phyloP scores from a whole-genome alignment of 768 basidiomycete species.

The Lentinula raphanica region DNA sequence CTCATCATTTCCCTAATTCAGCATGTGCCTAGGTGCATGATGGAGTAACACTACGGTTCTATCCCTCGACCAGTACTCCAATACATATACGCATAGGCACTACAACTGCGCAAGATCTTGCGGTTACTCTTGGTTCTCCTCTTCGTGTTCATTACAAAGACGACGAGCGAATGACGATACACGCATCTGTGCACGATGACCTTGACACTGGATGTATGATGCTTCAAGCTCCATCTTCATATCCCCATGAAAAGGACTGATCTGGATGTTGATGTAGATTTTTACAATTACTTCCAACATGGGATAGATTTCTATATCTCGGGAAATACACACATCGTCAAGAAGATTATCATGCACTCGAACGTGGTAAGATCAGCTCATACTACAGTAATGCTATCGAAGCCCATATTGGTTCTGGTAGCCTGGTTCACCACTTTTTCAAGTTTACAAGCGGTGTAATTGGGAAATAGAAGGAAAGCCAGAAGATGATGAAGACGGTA shows the following conservation, averaged over 20 bases:
- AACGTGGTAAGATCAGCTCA: slow-evolving; percentile 64
- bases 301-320: slow-evolving; percentile 85
- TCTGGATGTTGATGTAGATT: no score
- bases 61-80: slow-evolving; percentile 45
- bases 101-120: slow-evolving; percentile 81
- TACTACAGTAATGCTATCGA: background rate
- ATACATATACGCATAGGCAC: slow-evolving; percentile 62
- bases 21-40: slow-evolving; percentile 53
- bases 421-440: slow-evolving; percentile 88
- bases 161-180: slow-evolving; percentile 84
- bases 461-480: slow-evolving; percentile 82
- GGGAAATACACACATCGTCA: slow-evolving; percentile 62
- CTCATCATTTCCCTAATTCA: background rate
- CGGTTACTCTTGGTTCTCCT: slow-evolving; percentile 74
- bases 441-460: slow-evolving; percentile 85
- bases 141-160: slow-evolving; percentile 79
- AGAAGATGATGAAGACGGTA: slow-evolving; percentile 82
- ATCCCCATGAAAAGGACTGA: no score
- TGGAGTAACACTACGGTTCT: slow-evolving; percentile 66
- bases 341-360: slow-evolving; percentile 83
- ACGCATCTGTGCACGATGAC: slow-evolving; percentile 49
- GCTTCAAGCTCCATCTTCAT: slow-evolving; percentile 5
- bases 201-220: slow-evolving; percentile 47
- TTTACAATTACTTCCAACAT: slow-evolving; percentile 91
- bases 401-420: slow-evolving; percentile 23